These are phyloP conservation scores for Fonsecaea pedrosoi DNA, from an alignment of 2,329 filamentous ascomycete species.

Conservation along the genomic window DNA sequence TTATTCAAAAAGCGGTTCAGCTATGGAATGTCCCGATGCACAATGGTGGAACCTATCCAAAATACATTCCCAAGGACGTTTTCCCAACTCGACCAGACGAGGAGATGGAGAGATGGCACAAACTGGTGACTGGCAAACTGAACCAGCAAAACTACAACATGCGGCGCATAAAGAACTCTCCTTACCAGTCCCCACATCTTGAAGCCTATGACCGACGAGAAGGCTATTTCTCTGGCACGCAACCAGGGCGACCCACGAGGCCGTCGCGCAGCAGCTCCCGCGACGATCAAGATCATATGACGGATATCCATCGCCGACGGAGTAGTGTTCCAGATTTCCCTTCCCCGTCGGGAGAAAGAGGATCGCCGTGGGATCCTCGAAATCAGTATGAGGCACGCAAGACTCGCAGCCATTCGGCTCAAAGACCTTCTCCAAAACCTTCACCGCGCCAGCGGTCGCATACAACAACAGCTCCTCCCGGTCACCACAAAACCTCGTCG, in stretches of 20 bases:
- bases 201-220: slow-evolving; percentile 34
- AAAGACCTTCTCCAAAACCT: slow-evolving; percentile 29
- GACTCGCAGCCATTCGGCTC: slow-evolving; percentile 38
- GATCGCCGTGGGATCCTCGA: slow-evolving; percentile 29
- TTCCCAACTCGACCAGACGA: slow-evolving; percentile 76
- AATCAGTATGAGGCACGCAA: slow-evolving; percentile 25
- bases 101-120: slow-evolving; percentile 87
- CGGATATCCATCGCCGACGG: slow-evolving; percentile 31
- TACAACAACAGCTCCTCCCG: slow-evolving; percentile 26
- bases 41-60: slow-evolving; percentile 67
- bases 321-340: slow-evolving; percentile 39
- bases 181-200: slow-evolving; percentile 44
- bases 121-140: slow-evolving; percentile 73
- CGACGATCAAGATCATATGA: slow-evolving; percentile 31
- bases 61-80: slow-evolving; percentile 69
- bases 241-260: slow-evolving; percentile 19
- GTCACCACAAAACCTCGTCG: slow-evolving; percentile 13
- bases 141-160: slow-evolving; percentile 64
- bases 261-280: slow-evolving; percentile 32
- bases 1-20: slow-evolving; percentile 79
- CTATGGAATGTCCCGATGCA: slow-evolving; percentile 79
- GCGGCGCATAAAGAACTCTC: slow-evolving; percentile 45
- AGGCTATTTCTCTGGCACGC: slow-evolving; percentile 36
- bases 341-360: slow-evolving; percentile 34
- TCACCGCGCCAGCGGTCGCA: slow-evolving; percentile 33